Conservation (phyloP, 441 rosid genomes). For the Euphorbia neoarborescens region DNA sequence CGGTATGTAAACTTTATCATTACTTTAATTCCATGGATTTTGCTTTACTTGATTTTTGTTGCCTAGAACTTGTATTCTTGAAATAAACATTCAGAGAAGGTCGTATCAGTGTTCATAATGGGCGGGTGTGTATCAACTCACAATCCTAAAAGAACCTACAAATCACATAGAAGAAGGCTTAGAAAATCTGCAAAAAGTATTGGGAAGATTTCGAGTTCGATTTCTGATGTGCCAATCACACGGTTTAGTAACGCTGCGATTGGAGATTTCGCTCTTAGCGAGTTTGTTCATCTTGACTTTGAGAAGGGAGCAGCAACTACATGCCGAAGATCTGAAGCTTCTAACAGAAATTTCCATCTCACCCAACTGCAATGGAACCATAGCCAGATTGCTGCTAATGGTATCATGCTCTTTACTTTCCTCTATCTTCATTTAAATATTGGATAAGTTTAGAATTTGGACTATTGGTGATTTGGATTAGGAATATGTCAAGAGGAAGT, state of each 20-base stretch:
- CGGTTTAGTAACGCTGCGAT: conserved; percentile 45
- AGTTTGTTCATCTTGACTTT: conserved; percentile 56
- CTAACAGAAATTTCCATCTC: conserved; percentile 51
- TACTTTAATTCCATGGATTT: too few relatives aligned
- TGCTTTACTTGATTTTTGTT: neutral
- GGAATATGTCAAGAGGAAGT: conserved; percentile 72
- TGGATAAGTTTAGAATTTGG: neutral
- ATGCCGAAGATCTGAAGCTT: conserved; percentile 57
- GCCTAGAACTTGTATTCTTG: conserved; percentile 9
- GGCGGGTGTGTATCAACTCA: conserved; percentile 72
- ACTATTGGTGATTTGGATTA: too few relatives aligned
- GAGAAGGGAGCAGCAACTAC: conserved; percentile 51
- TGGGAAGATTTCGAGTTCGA: conserved; percentile 45
- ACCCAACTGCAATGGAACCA: conserved; percentile 87
- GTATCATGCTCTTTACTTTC: conserved; percentile 26
- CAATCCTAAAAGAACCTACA: conserved; percentile 17
- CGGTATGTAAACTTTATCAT: too few relatives aligned
- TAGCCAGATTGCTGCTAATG: conserved; percentile 61
- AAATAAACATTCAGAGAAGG: neutral
- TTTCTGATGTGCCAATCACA: conserved; percentile 43
- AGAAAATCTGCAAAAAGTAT: conserved; percentile 34
- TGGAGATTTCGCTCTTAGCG: conserved; percentile 47
- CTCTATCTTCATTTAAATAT: neutral
- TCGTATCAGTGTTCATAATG: conserved; percentile 31
- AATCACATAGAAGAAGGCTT: conserved; percentile 26